Evolutionary conservation across 2,329 filamentous ascomycete genomes (phyloP).

Genomic region (Aspergillus sp.): DNA sequence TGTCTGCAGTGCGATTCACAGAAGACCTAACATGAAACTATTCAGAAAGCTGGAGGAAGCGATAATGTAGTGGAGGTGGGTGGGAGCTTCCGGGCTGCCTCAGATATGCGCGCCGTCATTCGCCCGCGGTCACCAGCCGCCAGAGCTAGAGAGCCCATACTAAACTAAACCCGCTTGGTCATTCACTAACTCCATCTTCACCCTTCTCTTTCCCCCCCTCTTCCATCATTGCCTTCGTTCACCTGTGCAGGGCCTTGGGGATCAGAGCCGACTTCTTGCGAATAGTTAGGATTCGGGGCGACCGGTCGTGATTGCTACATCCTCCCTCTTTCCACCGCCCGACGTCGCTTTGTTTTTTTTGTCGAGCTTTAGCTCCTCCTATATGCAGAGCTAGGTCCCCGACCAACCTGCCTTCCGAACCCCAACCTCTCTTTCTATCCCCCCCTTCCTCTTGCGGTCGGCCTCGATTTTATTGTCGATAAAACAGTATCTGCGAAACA

Average conservation of each 20-base stretch:
- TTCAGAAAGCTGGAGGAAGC: background rate
- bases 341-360: conserved; percentile 26
- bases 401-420: conserved; percentile 15
- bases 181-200: conserved; percentile 6
- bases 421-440: conserved; percentile 11
- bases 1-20: background rate
- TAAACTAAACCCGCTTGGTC: conserved; percentile 11
- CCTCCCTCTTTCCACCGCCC: conserved; percentile 24
- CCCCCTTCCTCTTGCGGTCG: conserved; percentile 1
- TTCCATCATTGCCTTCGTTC: conserved; percentile 7
- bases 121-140: conserved; percentile 14
- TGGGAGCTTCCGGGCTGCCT: conserved; percentile 3
- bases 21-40: background rate
- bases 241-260: background rate
- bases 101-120: conserved; percentile 17
- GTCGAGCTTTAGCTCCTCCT: conserved; percentile 18
- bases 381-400: conserved; percentile 20
- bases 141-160: background rate
- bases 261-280: background rate
- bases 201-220: conserved; percentile 10
- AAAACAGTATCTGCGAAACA: background rate
- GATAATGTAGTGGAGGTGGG: background rate
- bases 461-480: background rate
- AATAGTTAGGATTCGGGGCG: background rate
- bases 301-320: conserved; percentile 4